A percentile compares a stretch with the other conserved stretches of the same genome.
Conservation (phyloP, 768 basidiomycete genomes). For the Boletus huronensis region DNA sequence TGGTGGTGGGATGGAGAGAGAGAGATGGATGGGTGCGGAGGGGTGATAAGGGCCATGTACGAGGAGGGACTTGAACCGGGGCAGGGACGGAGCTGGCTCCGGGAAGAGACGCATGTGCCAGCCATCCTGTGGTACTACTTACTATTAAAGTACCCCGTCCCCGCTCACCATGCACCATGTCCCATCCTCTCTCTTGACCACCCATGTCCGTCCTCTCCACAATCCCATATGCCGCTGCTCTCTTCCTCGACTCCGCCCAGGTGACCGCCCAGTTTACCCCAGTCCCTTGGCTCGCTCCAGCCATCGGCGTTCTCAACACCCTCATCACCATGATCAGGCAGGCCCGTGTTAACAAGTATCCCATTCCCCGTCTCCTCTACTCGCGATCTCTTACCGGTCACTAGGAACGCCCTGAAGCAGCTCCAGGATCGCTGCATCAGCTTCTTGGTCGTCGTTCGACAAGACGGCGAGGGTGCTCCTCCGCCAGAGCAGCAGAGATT, state of each 20-base stretch:
- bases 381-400: constrained; percentile 1
- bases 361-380: neutral
- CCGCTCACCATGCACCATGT: neutral
- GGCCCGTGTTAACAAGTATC: constrained; percentile 47
- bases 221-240: constrained; percentile 6
- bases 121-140: constrained; percentile 19
- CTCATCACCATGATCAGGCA: constrained; percentile 48
- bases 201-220: constrained; percentile 16
- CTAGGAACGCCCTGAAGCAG: constrained; percentile 42
- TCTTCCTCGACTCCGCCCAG: constrained; percentile 34
- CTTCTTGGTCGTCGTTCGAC: constrained; percentile 39
- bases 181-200: neutral
- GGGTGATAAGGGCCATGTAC: constrained; percentile 60
- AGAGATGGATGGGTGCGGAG: constrained; percentile 68
- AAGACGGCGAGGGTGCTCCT: constrained; percentile 29
- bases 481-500: constrained; percentile 32
- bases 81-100: constrained; percentile 43
- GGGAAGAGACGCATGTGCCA: constrained; percentile 39
- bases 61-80: constrained; percentile 55
- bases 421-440: constrained; percentile 46
- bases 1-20: constrained; percentile 43
- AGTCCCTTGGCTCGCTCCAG: constrained; percentile 45
- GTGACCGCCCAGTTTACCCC: constrained; percentile 46
- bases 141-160: neutral
- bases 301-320: constrained; percentile 39